phyloP scores from a whole-genome alignment of 2,329 filamentous ascomycete genomes.

The Colletotrichum eremochloae region DNA sequence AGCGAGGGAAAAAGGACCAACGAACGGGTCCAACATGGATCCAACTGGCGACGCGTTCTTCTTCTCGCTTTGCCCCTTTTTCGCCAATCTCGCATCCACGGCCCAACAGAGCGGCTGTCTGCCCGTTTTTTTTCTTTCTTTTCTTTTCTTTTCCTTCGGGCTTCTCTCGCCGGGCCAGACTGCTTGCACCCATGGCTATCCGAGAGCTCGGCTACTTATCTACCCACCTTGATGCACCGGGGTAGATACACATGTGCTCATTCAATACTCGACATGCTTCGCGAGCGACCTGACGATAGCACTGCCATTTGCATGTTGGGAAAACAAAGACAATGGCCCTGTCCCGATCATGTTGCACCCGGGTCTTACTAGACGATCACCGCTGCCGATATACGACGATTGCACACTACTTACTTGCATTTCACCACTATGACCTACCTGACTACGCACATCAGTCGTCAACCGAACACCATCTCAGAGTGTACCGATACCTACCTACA shows the following conservation, averaged over 20 bases:
- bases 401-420: too few relatives aligned
- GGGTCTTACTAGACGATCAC: slow-evolving; percentile 30
- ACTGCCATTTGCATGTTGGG: not conserved
- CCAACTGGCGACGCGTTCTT: not conserved
- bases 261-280: not conserved
- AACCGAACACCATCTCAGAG: not conserved
- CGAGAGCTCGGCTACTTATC: not conserved
- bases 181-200: not conserved
- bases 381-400: slow-evolving; percentile 28
- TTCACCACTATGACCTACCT: too few relatives aligned
- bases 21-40: not conserved
- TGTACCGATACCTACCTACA: not conserved
- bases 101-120: too few relatives aligned
- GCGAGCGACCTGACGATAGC: not conserved
- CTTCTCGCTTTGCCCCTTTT: not conserved
- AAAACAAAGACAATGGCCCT: slow-evolving; percentile 4
- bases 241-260: too few relatives aligned
- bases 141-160: too few relatives aligned
- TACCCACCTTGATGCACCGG: too few relatives aligned
- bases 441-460: too few relatives aligned
- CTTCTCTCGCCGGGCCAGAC: not conserved
- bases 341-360: slow-evolving; percentile 22
- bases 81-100: not conserved
- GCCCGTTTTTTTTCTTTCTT: too few relatives aligned
- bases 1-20: not conserved